Base-by-base conservation (phyloP, 805 yeast genomes). In the Barnettozyma californica region DNA sequence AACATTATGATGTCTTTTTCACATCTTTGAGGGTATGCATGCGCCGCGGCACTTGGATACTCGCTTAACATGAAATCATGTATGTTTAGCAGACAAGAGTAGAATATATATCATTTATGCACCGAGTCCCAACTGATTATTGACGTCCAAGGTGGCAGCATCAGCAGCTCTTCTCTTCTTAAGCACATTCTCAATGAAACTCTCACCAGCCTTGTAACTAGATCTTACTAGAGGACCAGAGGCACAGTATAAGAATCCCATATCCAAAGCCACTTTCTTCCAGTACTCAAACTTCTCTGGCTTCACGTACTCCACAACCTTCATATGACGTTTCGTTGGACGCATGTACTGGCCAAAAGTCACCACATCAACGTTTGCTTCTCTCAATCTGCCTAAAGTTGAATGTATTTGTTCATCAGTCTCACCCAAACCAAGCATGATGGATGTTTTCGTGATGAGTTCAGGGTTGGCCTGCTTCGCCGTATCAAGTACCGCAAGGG, bases 321-420 rank as follows among this genome's bases (percentile, higher is more conserved):
- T 91, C 95, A 94, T 90, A 67, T 94, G 99, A 63, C 99, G 83
- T 69, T 87, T 94, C 2, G 99, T 94, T 41, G 99, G 99, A 65
- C 99, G 79, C 97, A 94, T 94, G 68, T 94, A 94, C 69, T 94
- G 99, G 34, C 99, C 99, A 68, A 94, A 94, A 0, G 99, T 94
- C 16, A 94, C 97, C 44, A 94, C 96, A 62, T 94, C 98, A 66
- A 95, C 94, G 9, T 76, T 70, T 40, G 84, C 77, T 18, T 70
- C 80, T 53, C 98, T 78, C 56, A 95, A 72, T 64, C 88, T 95
- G 53, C 67, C 74, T 60, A 94, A 65, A 0, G 97, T 83, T 55
- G 80, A 83, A 63, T 82, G 64, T 11, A 94, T 66, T 68, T 94
- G 97, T 46, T 84, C 96, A 61, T 94, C 98, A 2, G 91, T 81